Conservation (phyloP, 2,329 filamentous ascomycete species). For the Ambrosiella xylebori region DNA sequence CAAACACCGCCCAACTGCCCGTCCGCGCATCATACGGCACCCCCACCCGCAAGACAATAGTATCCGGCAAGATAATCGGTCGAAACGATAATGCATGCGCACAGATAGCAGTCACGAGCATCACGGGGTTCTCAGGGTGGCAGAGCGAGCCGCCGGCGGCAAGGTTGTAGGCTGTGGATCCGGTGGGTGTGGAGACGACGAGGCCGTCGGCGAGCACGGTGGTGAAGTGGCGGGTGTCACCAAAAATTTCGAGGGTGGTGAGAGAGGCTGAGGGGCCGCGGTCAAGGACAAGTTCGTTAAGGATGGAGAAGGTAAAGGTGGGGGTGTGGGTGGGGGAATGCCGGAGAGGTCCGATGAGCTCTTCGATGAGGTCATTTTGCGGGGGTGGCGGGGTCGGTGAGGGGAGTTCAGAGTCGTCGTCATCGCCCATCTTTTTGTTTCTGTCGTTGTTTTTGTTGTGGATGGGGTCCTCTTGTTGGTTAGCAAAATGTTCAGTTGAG, state of each 20-base stretch:
- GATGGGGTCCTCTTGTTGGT: too few species aligned
- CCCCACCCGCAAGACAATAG: slow-evolving; percentile 78
- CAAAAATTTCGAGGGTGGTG: slow-evolving; percentile 82
- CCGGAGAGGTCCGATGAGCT: slow-evolving; percentile 48
- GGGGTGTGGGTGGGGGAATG: slow-evolving; percentile 45
- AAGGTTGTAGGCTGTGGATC: slow-evolving; percentile 88
- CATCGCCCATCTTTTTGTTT: too few species aligned
- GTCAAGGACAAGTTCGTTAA: slow-evolving; percentile 96
- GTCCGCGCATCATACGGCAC: slow-evolving; percentile 89
- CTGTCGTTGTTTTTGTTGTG: too few species aligned
- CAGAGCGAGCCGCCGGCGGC: slow-evolving; percentile 89
- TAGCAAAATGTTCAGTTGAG: neutral
- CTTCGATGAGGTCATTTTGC: slow-evolving; percentile 60
- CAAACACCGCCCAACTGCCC: slow-evolving; percentile 92
- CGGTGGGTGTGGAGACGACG: slow-evolving; percentile 85
- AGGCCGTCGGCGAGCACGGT: slow-evolving; percentile 85
- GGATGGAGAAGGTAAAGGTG: slow-evolving; percentile 69
- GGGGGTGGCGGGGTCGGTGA: neutral
- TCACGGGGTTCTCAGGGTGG: slow-evolving; percentile 91
- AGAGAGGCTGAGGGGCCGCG: slow-evolving; percentile 87
- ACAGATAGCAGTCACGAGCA: slow-evolving; percentile 85
- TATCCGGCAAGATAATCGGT: slow-evolving; percentile 92
- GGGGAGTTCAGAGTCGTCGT: too few species aligned
- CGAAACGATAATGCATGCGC: slow-evolving; percentile 89
- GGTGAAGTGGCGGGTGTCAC: slow-evolving; percentile 89